Evolutionary conservation across 2,329 filamentous ascomycete genomes (phyloP).

Genomic region (Microcyclospora tardicrescens): DNA sequence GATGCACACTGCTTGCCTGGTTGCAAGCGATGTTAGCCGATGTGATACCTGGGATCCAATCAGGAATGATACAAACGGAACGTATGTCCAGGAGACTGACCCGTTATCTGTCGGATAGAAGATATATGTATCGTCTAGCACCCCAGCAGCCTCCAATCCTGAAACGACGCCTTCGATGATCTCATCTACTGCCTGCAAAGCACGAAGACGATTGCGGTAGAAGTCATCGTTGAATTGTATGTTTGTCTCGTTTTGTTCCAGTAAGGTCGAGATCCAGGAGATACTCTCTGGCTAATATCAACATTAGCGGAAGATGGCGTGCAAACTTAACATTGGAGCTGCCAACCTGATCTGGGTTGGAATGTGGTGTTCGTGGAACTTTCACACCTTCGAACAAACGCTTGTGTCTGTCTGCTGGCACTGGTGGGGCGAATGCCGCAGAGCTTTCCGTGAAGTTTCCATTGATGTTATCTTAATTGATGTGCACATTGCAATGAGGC

Average conservation of each 20-base stretch:
- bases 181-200: conserved; percentile 43
- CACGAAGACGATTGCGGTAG: conserved; percentile 37
- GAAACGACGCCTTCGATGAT: conserved; percentile 35
- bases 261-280: conserved; percentile 34
- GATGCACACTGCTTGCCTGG: conserved; percentile 23
- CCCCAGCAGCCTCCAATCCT: conserved; percentile 27
- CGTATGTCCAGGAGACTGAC: too few relatives aligned
- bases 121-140: conserved; percentile 37
- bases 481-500: conserved; percentile 47
- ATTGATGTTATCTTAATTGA: conserved; percentile 15
- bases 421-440: conserved; percentile 31
- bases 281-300: too few relatives aligned
- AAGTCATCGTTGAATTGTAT: conserved; percentile 42
- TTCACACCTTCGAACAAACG: conserved; percentile 47
- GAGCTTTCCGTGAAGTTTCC: conserved; percentile 19
- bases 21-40: conserved; percentile 23
- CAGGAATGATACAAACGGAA: too few relatives aligned
- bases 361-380: conserved; percentile 50
- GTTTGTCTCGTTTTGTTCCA: conserved; percentile 32
- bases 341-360: conserved; percentile 45
- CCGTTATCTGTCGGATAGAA: conserved; percentile 30
- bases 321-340: too few relatives aligned
- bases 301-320: too few relatives aligned
- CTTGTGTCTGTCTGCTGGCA: conserved; percentile 48
- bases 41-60: too few relatives aligned